Evolutionary conservation across 1,284 basidiomycete species (phyloP), one percentile per base, ranked within the genome.

Genomic region (Cystobasidium slooffiae): DNA sequence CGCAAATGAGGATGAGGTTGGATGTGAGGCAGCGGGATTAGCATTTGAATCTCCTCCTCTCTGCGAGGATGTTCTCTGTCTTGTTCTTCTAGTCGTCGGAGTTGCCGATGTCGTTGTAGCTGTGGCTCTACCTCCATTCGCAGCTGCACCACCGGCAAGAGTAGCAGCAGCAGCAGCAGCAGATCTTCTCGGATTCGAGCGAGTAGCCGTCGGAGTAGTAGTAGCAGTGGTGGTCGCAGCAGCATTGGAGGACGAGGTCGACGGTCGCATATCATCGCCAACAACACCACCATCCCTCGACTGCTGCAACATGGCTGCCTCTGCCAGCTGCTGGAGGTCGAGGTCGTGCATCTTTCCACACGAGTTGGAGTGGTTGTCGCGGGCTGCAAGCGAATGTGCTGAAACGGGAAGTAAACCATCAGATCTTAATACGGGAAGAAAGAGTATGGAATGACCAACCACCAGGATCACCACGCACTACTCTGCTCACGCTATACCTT

Each of bases 281-380:
- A n/a, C n/a, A 9, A 47, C 51, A 20, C 43, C 64, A 20, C 64
- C 51, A 18, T 53, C 64, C 7, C 49, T 47, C 1, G 64, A 37
- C 49, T 66, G 56, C 56, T 59, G 64, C 39, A 66, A 49, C 64
- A 66, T 66, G 31, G 64, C 64, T 6, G 64, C 64, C 64, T 66
- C 64, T 66, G 64, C 64, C 64, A 66, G 64, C 51, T 66, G 64
- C 51, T 66, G 61, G 12, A 55, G 22, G 53, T 55, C 58, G 31
- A 52, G 64, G 49, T 52, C 51, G 64, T 63, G 61, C 61, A 63
- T 63, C 43, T 46, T 41, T 18, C 16, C 18, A 12, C 39, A 8
- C 20, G 53, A 3, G 53, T 14, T 24, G 1, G 31, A 31, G 31
- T 31, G 31, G 31, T 31, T 5, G 31, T 31, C 31, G 31, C 31